Evolutionary conservation across 2,329 filamentous ascomycete species (phyloP).

Genomic region (Penicillium freii): DNA sequence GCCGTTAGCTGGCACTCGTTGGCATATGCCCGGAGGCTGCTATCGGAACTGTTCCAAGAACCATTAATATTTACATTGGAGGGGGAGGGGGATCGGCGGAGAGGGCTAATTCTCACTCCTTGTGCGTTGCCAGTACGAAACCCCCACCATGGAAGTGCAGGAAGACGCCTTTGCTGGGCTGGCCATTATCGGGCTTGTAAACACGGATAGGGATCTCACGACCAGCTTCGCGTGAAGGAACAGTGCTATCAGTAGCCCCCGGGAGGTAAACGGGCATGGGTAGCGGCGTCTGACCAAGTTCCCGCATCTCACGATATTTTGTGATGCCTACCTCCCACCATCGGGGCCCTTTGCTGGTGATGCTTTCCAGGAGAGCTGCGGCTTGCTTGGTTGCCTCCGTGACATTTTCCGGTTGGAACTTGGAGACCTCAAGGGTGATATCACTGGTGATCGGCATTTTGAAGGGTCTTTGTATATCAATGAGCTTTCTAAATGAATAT

Average conservation of each 20-base stretch:
- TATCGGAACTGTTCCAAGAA: conserved; percentile 41
- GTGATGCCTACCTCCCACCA: conserved; percentile 58
- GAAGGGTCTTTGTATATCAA: neutral
- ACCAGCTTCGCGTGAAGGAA: conserved; percentile 54
- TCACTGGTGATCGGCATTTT: neutral
- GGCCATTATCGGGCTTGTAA: conserved; percentile 50
- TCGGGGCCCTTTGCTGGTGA: conserved; percentile 45
- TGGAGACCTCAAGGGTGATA: neutral
- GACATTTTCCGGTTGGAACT: neutral
- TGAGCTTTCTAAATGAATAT: neutral
- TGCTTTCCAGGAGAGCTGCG: conserved; percentile 18
- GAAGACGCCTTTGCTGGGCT: conserved; percentile 46
- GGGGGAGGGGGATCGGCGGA: too few species aligned
- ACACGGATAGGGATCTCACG: conserved; percentile 54
- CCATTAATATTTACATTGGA: neutral
- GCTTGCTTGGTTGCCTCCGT: neutral
- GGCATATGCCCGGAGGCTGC: conserved; percentile 51
- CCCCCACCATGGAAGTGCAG: conserved; percentile 58
- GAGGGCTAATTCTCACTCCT: neutral
- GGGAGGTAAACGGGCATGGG: conserved; percentile 49
- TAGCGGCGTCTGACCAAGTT: conserved; percentile 53
- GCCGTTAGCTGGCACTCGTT: conserved; percentile 50
- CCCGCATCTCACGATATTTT: conserved; percentile 55
- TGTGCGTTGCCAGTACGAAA: conserved; percentile 36
- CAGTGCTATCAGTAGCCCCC: conserved; percentile 46